Evolutionary conservation across 805 yeast species (phyloP), one percentile per base, ranked within the genome.

Genomic region (Debaryomyces hansenii): DNA sequence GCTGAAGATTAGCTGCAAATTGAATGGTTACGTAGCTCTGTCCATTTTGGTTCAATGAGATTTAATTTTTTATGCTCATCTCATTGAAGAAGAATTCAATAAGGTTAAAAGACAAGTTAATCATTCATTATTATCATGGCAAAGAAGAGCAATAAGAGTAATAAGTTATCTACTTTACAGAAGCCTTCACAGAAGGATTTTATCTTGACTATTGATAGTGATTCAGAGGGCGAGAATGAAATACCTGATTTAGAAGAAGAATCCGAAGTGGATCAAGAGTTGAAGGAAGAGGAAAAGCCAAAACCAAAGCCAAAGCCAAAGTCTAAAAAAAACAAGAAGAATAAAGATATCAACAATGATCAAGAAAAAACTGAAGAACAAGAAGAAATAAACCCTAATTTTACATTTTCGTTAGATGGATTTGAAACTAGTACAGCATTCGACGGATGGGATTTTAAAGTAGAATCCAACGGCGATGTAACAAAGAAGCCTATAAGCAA

Each of bases 361-460:
- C 62, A 58, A 3, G 67, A 66, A 16, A 68, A 64, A 41, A 65
- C 51, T 7, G 75, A 78, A n/a, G 75, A 74, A 36, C 54, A 58
- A 18, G 63, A 61, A 16, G 90, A 80, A 46, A 62, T 90, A 39
- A 84, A 89, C 55, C 90, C 91, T 4, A 84, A 81, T 29, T 90
- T 94, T 60, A 66, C 76, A 15, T 91, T 91, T 60, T 78, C 82
- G 18, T 54, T 83, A 9, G 92, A 82, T 21, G 88, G 80, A 7
- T 80, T 75, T 21, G 84, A 75, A 28, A 63, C 69, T 14, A 58
- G 70, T 9, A 51, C 74, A 3, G 69, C 69, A 3, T 82, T 84
- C 44, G 82, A 79, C 46, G 96, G 96, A 4, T 90, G 97, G 97
- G 90, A 90, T 55, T 89, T 90, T 60, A 79, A 76, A 35, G 81